phyloP scores from a whole-genome alignment of 371 early-diverging fungal species.

The Mortierella sp. region DNA sequence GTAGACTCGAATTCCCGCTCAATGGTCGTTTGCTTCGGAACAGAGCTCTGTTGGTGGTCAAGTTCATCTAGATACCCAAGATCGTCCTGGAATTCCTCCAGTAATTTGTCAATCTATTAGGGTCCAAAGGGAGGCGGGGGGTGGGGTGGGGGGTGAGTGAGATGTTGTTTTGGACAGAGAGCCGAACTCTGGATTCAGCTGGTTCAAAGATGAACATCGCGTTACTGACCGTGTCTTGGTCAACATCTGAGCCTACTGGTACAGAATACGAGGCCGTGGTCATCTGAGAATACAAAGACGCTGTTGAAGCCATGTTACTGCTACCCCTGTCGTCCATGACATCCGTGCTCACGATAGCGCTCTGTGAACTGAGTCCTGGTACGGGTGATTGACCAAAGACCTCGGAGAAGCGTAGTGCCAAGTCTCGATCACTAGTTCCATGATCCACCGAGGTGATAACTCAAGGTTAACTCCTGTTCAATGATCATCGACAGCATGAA shows the following conservation, averaged over 20 bases:
- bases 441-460: not conserved
- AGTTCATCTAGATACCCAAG: slow-evolving; percentile 32
- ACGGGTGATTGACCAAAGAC: slow-evolving; percentile 52
- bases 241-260: slow-evolving; percentile 22
- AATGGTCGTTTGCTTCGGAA: too few species aligned
- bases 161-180: too few species aligned
- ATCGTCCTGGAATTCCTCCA: slow-evolving; percentile 38
- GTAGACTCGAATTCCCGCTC: slow-evolving; percentile 20
- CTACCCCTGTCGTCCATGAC: not conserved
- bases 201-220: not conserved
- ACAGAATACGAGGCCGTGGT: slow-evolving; percentile 30
- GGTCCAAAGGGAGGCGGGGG: not conserved
- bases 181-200: too few species aligned
- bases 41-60: too few species aligned
- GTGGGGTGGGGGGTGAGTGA: too few species aligned
- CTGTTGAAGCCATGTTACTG: not conserved
- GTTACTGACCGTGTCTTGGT: slow-evolving; percentile 27
- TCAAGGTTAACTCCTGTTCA: too few species aligned
- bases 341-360: not conserved
- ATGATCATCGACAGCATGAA: too few species aligned
- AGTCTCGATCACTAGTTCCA: slow-evolving; percentile 32
- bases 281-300: slow-evolving; percentile 1
- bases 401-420: slow-evolving; percentile 40
- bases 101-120: slow-evolving; percentile 34
- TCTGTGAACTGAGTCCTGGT: slow-evolving; percentile 24